Conservation (phyloP, 1,139 yeast genomes). For the Zygosaccharomyces pseudobailii region DNA sequence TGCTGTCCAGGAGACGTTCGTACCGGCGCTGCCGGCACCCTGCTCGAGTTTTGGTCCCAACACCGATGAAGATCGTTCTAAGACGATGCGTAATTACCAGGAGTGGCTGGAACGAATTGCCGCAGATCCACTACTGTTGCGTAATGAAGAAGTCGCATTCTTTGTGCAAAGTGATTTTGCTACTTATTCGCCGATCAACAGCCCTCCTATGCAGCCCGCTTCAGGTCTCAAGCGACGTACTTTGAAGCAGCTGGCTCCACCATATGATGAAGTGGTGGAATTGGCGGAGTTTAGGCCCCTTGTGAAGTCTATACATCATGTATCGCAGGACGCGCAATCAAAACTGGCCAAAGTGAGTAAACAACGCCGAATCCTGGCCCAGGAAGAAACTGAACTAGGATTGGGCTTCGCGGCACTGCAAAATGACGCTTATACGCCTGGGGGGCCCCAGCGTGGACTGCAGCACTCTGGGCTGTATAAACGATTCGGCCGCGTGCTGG, state of each 20-base stretch:
- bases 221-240: constrained; percentile 86
- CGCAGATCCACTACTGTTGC: constrained; percentile 66
- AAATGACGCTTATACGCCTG: constrained; percentile 19
- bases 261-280: constrained; percentile 79
- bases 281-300: constrained; percentile 82
- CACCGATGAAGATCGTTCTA: constrained; percentile 72
- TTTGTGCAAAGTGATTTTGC: constrained; percentile 89
- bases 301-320: constrained; percentile 69
- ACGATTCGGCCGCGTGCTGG: constrained; percentile 64
- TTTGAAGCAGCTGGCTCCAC: constrained; percentile 84
- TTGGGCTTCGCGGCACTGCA: constrained; percentile 47
- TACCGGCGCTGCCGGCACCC: constrained; percentile 79
- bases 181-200: constrained; percentile 58
- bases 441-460: background rate
- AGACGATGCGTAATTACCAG: constrained; percentile 60
- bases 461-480: constrained; percentile 63
- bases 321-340: constrained; percentile 51
- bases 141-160: constrained; percentile 84
- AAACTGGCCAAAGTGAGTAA: constrained; percentile 54
- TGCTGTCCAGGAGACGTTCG: constrained; percentile 87
- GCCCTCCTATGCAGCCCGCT: constrained; percentile 48
- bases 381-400: constrained; percentile 63
- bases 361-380: constrained; percentile 51
- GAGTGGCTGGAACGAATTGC: constrained; percentile 81
- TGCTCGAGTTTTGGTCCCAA: constrained; percentile 75